Conservation (phyloP, 208 protist genomes). For the Paratrypanosoma confusum region DNA sequence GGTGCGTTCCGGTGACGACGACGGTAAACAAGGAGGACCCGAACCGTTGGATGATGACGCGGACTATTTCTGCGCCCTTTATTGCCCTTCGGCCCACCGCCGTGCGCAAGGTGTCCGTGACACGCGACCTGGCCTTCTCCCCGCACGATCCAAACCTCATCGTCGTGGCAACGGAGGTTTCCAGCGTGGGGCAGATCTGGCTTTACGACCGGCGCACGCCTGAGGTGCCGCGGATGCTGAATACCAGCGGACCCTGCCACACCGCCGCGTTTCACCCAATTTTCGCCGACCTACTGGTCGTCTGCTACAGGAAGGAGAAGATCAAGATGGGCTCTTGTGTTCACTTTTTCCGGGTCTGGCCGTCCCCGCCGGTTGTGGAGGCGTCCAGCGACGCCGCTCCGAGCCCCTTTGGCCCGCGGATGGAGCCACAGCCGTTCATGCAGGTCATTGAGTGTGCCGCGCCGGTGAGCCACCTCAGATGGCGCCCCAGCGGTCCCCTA, state of each 20-base stretch:
- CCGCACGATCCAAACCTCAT: slow-evolving; percentile 64
- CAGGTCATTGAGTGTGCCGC: no score
- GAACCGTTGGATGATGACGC: slow-evolving; percentile 8
- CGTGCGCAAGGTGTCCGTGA: slow-evolving; percentile 34
- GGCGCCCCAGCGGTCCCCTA: no score
- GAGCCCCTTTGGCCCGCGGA: no score
- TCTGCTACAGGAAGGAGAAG: slow-evolving; percentile 59
- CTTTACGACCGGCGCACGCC: slow-evolving; percentile 69
- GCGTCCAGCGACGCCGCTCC: no score
- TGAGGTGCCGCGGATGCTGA: slow-evolving; percentile 31
- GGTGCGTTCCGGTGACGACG: slow-evolving; percentile 34
- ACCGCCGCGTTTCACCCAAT: slow-evolving; percentile 58
- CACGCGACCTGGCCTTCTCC: slow-evolving; percentile 64
- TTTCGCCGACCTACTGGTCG: slow-evolving; percentile 67
- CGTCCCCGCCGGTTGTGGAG: no score
- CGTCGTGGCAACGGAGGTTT: slow-evolving; percentile 42
- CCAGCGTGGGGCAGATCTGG: slow-evolving; percentile 40
- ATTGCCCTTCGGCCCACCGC: slow-evolving; percentile 63
- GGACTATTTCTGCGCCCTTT: slow-evolving; percentile 39
- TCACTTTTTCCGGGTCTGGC: slow-evolving; percentile 45
- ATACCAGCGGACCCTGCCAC: slow-evolving; percentile 44
- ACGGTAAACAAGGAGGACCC: slow-evolving; percentile 10
- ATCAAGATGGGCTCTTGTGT: slow-evolving; percentile 56
- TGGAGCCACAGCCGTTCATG: no score
- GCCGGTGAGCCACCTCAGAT: no score